Evolutionary conservation across 1,284 basidiomycete species (phyloP).

Genomic region (Sanghuangporus sanghuang): DNA sequence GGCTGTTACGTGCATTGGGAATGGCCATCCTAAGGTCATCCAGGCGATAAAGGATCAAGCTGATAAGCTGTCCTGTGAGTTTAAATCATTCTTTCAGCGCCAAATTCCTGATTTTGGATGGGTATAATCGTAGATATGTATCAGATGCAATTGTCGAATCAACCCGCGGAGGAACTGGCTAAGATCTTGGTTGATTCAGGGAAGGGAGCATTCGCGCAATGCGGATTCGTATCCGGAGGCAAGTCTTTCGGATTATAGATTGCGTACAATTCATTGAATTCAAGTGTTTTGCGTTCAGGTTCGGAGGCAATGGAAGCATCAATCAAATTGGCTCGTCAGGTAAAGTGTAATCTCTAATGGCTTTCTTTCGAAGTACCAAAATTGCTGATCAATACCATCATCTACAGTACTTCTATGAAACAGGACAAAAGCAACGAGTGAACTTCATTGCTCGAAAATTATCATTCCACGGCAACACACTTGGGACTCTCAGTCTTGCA

Average conservation of each 20-base stretch:
- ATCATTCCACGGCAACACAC: slow-evolving; percentile 82
- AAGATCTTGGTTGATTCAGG: slow-evolving; percentile 52
- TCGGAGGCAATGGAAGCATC: slow-evolving; percentile 83
- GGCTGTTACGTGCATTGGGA: slow-evolving; percentile 76
- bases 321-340: slow-evolving; percentile 75
- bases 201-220: slow-evolving; percentile 67
- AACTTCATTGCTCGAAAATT: slow-evolving; percentile 79
- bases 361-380: too few species aligned
- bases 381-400: neutral
- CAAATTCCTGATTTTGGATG: slow-evolving; percentile 11
- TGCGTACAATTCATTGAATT: neutral
- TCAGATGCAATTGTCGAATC: slow-evolving; percentile 73
- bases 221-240: slow-evolving; percentile 72
- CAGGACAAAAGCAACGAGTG: slow-evolving; percentile 57
- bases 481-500: slow-evolving; percentile 63
- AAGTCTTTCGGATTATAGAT: slow-evolving; percentile 16
- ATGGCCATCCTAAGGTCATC: slow-evolving; percentile 63
- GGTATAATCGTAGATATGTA: slow-evolving; percentile 56
- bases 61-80: slow-evolving; percentile 63
- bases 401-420: slow-evolving; percentile 62
- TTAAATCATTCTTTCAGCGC: neutral
- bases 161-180: slow-evolving; percentile 75
- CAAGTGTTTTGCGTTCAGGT: slow-evolving; percentile 36
- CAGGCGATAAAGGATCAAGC: slow-evolving; percentile 74
- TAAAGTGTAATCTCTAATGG: slow-evolving; percentile 22